Base-by-base conservation (phyloP, 225 moss, liverwort and hornwort species). In the Pseudoscleropodium purum region DNA sequence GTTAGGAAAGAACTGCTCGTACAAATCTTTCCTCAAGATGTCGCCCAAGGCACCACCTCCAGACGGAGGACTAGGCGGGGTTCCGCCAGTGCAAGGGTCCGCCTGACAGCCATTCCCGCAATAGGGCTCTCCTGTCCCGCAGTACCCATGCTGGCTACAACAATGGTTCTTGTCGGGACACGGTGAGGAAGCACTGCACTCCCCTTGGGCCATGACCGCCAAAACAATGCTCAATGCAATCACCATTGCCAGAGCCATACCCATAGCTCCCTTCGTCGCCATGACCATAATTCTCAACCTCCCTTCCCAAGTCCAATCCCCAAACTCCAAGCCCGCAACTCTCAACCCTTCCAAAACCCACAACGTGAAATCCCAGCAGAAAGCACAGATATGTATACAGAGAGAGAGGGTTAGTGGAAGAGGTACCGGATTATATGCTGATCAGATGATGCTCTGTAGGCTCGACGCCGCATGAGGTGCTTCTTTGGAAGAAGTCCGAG, bases 41-140 rank as follows among this genome's bases (percentile, higher is more conserved):
- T 79, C 87, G 29, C 90, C 85, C n/a, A 94, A 74, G 51, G 2
- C 13, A 41, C 30, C 82, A 33, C 27, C 27, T 13, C 33, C 49
- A 37, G 49, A 60, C 45, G 84, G 39, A 51, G 80, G 20, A 72
- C 39, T 18, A 59, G 80, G 10, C 7, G 84, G 74, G 11, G 62
- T 43, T 31, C 82, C 89, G 56, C 87, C 84, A 15, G 13, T 33
- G 79, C 92, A 93, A 83, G 91, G 92, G 9, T 90, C 93, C 15
- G 23, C 80, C 86, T 88, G 43, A 63, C 93, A 92, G 33, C 89
- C 93, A 3, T 39, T 5, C 21, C 90, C 92, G 59, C 93, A 93
- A 26, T 86, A 92, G 17, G 1, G 2, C 0, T 6, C 1, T 21
- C 75, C 83, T 6, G 17, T 15, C 39, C 93, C 93, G n/a, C 92